phyloP scores from a whole-genome alignment of 179 eudicot species.

The Vitellaria paradoxa region DNA sequence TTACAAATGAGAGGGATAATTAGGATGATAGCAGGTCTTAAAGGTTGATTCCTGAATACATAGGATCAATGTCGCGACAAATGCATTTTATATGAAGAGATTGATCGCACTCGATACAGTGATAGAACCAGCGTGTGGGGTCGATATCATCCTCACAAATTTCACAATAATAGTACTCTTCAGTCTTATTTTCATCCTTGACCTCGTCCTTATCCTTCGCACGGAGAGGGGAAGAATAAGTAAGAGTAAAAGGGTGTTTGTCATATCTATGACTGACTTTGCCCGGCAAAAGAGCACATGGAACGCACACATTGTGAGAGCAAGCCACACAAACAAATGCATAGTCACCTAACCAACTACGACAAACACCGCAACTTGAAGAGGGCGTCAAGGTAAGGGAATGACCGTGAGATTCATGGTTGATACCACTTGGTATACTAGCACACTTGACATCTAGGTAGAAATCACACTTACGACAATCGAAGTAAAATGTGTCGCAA shows the following conservation, averaged over 20 bases:
- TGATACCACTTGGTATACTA: background rate
- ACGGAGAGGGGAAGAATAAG: background rate
- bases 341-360: background rate
- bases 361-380: too few relatives aligned
- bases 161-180: conserved; percentile 5
- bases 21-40: background rate
- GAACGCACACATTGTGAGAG: background rate
- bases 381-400: background rate
- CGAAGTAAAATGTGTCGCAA: background rate
- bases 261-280: background rate
- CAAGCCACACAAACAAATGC: background rate
- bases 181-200: background rate
- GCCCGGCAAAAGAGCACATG: background rate
- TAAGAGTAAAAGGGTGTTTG: background rate
- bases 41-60: background rate
- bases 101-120: background rate
- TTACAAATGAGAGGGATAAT: background rate
- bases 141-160: background rate
- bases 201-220: too few relatives aligned
- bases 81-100: background rate
- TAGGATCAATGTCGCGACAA: background rate
- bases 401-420: background rate
- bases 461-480: background rate
- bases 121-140: background rate
- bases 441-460: background rate